These are phyloP conservation scores for Chalciporus sp. DNA, from an alignment of 1,284 basidiomycete species.

Conservation along the genomic window DNA sequence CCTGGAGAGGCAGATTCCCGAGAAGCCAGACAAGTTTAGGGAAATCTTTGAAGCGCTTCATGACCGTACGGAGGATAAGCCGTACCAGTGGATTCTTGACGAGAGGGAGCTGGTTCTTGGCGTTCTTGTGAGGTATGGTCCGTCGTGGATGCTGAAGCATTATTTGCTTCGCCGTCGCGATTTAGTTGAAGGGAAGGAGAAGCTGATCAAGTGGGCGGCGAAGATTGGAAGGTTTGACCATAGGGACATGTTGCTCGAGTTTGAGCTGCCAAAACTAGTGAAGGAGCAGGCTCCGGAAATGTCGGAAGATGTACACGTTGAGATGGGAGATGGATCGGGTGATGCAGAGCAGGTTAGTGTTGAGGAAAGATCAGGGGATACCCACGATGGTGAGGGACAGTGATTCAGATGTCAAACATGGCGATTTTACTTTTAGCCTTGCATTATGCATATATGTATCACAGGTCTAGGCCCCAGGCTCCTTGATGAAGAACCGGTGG, in stretches of 20 bases:
- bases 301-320: neutral
- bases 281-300: neutral
- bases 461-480: no score
- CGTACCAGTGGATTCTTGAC: constrained; percentile 30
- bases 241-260: constrained; percentile 21
- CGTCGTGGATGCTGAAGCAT: constrained; percentile 33
- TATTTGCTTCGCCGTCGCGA: constrained; percentile 29
- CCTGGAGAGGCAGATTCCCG: constrained; percentile 23
- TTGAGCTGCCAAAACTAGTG: constrained; percentile 19
- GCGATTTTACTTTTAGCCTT: no score
- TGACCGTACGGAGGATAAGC: constrained; percentile 24
- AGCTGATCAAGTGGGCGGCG: constrained; percentile 19
- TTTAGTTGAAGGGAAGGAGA: constrained; percentile 20
- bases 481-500: no score
- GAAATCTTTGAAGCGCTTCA: constrained; percentile 29
- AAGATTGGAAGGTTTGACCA: constrained; percentile 29
- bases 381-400: constrained; percentile 3
- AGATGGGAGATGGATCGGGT: constrained; percentile 7
- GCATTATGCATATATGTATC: no score
- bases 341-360: neutral
- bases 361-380: neutral
- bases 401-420: no score
- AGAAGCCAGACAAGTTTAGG: constrained; percentile 25
- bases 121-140: constrained; percentile 26
- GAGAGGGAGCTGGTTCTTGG: constrained; percentile 30